A percentile compares a stretch with the other conserved stretches of the same genome.
Evolutionary conservation across 768 basidiomycete species (phyloP).

Genomic region (button mushroom (Agaricus bisporus)): DNA sequence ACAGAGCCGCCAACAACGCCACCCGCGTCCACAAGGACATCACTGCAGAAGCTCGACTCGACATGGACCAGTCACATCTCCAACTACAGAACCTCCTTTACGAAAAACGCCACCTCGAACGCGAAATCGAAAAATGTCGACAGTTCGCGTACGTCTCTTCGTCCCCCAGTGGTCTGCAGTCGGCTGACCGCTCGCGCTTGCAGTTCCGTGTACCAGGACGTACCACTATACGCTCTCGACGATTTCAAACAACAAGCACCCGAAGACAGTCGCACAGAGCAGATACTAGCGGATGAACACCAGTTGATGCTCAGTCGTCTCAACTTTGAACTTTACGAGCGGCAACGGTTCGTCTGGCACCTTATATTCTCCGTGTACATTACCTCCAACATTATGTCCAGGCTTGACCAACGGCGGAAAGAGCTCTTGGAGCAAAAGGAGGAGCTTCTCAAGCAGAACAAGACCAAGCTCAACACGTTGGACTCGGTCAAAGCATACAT

Average conservation of each 20-base stretch:
- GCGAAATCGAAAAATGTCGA: slow-evolving; percentile 89
- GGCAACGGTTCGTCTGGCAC: slow-evolving; percentile 59
- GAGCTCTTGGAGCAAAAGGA: slow-evolving; percentile 69
- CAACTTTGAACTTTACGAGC: slow-evolving; percentile 82
- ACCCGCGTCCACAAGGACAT: slow-evolving; percentile 65
- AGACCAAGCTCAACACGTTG: slow-evolving; percentile 61
- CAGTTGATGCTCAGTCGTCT: slow-evolving; percentile 85
- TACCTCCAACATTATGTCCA: slow-evolving; percentile 21
- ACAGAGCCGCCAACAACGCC: slow-evolving; percentile 66
- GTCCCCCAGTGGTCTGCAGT: neutral
- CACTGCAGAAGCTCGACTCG: slow-evolving; percentile 71
- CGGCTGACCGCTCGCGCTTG: neutral
- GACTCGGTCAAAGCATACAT: slow-evolving; percentile 78
- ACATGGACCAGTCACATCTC: slow-evolving; percentile 88
- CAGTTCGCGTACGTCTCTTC: slow-evolving; percentile 72
- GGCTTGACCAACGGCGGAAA: slow-evolving; percentile 65
- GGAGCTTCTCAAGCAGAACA: slow-evolving; percentile 75
- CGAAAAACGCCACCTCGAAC: slow-evolving; percentile 84
- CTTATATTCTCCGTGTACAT: slow-evolving; percentile 3
- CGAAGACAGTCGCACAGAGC: slow-evolving; percentile 53
- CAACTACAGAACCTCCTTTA: slow-evolving; percentile 83
- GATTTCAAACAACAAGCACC: slow-evolving; percentile 70
- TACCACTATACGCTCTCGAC: slow-evolving; percentile 64
- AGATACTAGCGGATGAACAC: slow-evolving; percentile 63
- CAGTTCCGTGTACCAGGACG: slow-evolving; percentile 86